Conservation (phyloP, 1,284 basidiomycete genomes). For the Apiotrichum siamense region DNA sequence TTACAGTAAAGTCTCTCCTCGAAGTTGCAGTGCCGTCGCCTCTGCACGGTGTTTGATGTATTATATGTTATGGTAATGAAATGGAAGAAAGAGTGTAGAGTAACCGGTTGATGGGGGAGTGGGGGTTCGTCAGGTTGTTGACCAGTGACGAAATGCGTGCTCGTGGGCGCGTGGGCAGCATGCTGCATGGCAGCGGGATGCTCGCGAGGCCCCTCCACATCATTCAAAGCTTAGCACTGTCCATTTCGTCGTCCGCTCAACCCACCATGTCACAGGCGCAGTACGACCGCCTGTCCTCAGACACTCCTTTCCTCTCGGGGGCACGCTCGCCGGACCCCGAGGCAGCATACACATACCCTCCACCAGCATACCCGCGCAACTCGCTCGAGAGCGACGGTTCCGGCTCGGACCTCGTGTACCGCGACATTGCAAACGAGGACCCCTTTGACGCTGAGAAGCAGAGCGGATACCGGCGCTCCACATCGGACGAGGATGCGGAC, state of each 20-base stretch:
- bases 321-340: neutral
- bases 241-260: neutral
- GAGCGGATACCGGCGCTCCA: slow-evolving; percentile 13
- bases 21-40: too few species aligned
- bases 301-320: neutral
- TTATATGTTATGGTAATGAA: too few species aligned
- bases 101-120: too few species aligned
- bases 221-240: too few species aligned
- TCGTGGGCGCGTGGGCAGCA: too few species aligned
- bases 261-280: slow-evolving; percentile 7
- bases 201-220: too few species aligned
- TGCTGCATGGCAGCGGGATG: too few species aligned
- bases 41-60: too few species aligned
- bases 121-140: too few species aligned
- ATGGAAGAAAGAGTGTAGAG: too few species aligned
- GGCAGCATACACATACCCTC: neutral
- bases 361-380: neutral
- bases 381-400: slow-evolving; percentile 13
- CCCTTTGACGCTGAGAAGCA: slow-evolving; percentile 37
- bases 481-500: slow-evolving; percentile 17
- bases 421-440: slow-evolving; percentile 37
- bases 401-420: slow-evolving; percentile 27
- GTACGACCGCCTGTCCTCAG: slow-evolving; percentile 8
- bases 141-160: too few species aligned
- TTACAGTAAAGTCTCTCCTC: neutral